Conservation (phyloP, 2,329 filamentous ascomycete genomes). For the Aspergillus sp. region DNA sequence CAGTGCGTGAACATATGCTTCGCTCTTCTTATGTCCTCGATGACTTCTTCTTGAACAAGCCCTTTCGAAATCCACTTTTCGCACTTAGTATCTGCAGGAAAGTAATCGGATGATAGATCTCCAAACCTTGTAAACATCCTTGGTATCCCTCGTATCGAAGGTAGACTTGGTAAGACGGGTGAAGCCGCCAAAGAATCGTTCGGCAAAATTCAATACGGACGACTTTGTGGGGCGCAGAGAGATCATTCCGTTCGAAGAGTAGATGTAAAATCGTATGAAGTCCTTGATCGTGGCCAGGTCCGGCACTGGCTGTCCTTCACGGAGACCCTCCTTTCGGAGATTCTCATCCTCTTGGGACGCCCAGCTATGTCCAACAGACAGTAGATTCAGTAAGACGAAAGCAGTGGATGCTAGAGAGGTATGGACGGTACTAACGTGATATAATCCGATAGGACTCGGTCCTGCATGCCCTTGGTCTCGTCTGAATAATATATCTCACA, state of each 20-base stretch:
- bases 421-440: conserved; percentile 7
- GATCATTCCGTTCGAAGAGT: conserved; percentile 11
- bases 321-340: conserved; percentile 7
- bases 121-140: conserved; percentile 11
- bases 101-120: not conserved
- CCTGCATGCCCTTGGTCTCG: conserved; percentile 5
- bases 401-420: conserved; percentile 3
- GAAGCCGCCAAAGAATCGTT: conserved; percentile 12
- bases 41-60: conserved; percentile 8
- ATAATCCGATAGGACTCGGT: conserved; percentile 12
- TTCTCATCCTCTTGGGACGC: conserved; percentile 13
- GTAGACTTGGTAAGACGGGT: conserved; percentile 10
- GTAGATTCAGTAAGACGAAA: conserved; percentile 8
- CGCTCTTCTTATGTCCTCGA: conserved; percentile 11
- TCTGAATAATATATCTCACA: conserved; percentile 10
- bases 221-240: conserved; percentile 12
- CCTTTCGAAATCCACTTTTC: conserved; percentile 6
- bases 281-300: conserved; percentile 12
- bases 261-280: conserved; percentile 12
- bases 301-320: conserved; percentile 8
- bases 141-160: conserved; percentile 11
- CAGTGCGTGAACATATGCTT: conserved; percentile 11
- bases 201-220: conserved; percentile 11
- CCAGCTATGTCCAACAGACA: conserved; percentile 8
- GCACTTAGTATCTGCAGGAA: not conserved